Evolutionary conservation across 164 flowering plant genomes (phyloP).

Genomic region (Echeveria elegans): DNA sequence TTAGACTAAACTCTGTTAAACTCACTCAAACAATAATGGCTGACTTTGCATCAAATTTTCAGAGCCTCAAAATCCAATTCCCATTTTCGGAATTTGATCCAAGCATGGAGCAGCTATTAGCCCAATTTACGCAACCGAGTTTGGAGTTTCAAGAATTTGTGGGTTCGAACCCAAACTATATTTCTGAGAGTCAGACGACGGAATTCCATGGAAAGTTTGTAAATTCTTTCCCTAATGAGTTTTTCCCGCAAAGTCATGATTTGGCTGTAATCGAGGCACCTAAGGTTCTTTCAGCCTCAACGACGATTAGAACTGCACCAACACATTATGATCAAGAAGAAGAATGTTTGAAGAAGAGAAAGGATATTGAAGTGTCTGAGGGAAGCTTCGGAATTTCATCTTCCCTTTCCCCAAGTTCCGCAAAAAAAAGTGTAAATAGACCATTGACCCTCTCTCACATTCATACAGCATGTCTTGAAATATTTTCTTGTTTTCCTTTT

Average conservation of each 20-base stretch:
- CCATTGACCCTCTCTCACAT: neutral
- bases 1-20: neutral
- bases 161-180: conserved; percentile 18
- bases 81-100: conserved; percentile 23
- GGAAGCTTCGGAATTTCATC: conserved; percentile 29
- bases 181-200: conserved; percentile 15
- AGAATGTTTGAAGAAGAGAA: conserved; percentile 28
- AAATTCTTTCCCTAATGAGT: conserved; percentile 16
- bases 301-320: conserved; percentile 1
- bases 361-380: conserved; percentile 20
- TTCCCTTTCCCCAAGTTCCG: conserved; percentile 22
- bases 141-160: conserved; percentile 21
- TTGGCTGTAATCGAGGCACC: neutral
- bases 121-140: conserved; percentile 17
- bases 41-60: conserved; percentile 25
- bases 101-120: conserved; percentile 17
- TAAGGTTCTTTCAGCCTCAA: conserved; percentile 2
- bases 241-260: neutral
- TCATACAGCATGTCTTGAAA: neutral
- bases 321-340: conserved; percentile 7
- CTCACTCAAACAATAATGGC: conserved; percentile 15
- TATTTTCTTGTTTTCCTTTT: conserved; percentile 8
- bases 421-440: conserved; percentile 10
- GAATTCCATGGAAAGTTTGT: conserved; percentile 16
- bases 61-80: conserved; percentile 17